phyloP scores from a whole-genome alignment of 2,329 filamentous ascomycete genomes.

The Aspergillus sclerotialis region DNA sequence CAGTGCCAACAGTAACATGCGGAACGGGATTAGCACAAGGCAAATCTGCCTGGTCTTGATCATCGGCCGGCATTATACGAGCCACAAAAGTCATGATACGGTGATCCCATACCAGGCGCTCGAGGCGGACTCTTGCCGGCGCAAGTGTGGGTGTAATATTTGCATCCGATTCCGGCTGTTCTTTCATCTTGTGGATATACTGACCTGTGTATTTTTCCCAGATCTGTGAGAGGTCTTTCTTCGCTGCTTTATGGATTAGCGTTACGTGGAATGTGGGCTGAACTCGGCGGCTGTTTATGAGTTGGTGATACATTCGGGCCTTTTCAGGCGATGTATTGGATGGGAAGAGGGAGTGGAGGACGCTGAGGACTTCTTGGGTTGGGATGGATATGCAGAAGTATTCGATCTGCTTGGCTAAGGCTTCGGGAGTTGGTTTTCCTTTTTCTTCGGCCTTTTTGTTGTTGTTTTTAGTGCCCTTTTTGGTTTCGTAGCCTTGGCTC shows the following conservation, averaged over 20 bases:
- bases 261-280: slow-evolving; percentile 91
- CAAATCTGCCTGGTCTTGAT: slow-evolving; percentile 47
- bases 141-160: slow-evolving; percentile 26
- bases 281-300: slow-evolving; percentile 66
- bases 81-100: slow-evolving; percentile 89
- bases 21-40: slow-evolving; percentile 69
- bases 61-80: slow-evolving; percentile 46
- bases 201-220: slow-evolving; percentile 69
- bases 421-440: slow-evolving; percentile 20
- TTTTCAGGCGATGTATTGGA: slow-evolving; percentile 43
- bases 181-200: slow-evolving; percentile 38
- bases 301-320: slow-evolving; percentile 65
- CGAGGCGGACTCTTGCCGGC: slow-evolving; percentile 45
- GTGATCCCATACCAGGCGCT: slow-evolving; percentile 71
- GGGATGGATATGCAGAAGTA: slow-evolving; percentile 58
- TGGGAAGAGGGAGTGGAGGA: slow-evolving; percentile 66
- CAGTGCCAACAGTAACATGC: slow-evolving; percentile 86
- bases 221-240: slow-evolving; percentile 56
- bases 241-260: slow-evolving; percentile 70
- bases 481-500: slow-evolving; percentile 42
- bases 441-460: slow-evolving; percentile 10
- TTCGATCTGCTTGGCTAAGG: slow-evolving; percentile 51
- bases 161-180: slow-evolving; percentile 16
- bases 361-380: slow-evolving; percentile 43
- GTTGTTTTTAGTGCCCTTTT: slow-evolving; percentile 24